A percentile compares a stretch with the other conserved stretches of the same genome.
Conservation (phyloP, 495 filamentous ascomycete genomes). For the Achaetomiella virescens region DNA sequence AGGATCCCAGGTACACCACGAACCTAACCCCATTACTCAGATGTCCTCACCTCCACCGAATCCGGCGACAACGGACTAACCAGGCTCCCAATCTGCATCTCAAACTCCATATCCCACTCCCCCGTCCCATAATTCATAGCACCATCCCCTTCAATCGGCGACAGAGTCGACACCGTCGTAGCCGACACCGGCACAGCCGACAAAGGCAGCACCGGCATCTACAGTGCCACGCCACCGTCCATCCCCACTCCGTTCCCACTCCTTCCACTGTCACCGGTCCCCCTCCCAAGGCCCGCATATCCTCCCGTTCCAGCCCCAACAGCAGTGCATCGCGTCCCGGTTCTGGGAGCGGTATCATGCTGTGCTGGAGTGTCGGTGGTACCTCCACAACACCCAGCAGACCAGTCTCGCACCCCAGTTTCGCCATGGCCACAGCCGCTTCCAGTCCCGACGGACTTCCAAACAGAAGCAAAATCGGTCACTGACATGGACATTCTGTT, state of each 20-base stretch:
- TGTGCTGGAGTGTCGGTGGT: no score
- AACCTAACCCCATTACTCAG: neutral
- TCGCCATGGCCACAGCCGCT: neutral
- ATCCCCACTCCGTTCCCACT: no score
- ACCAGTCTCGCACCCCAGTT: no score
- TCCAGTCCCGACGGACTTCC: neutral
- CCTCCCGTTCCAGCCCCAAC: no score
- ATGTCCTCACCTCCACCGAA: neutral
- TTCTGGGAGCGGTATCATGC: no score
- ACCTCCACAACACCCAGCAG: no score
- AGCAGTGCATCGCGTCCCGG: no score
- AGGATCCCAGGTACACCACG: neutral
- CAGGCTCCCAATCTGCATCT: constrained; percentile 13
- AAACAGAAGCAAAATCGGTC: constrained; percentile 9
- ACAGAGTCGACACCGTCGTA: neutral
- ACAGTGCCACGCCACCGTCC: no score
- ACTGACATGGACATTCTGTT: neutral
- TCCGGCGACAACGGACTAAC: constrained; percentile 11
- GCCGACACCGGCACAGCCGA: no score
- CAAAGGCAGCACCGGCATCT: no score
- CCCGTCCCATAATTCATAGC: neutral
- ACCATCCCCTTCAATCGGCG: neutral
- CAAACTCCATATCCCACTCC: constrained; percentile 6
- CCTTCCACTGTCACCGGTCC: no score
- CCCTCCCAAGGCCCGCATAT: no score